A percentile compares a stretch with the other conserved stretches of the same genome.
phyloP scores from a whole-genome alignment of 2,329 filamentous ascomycete genomes.

The Sarocladiaceae sp. region DNA sequence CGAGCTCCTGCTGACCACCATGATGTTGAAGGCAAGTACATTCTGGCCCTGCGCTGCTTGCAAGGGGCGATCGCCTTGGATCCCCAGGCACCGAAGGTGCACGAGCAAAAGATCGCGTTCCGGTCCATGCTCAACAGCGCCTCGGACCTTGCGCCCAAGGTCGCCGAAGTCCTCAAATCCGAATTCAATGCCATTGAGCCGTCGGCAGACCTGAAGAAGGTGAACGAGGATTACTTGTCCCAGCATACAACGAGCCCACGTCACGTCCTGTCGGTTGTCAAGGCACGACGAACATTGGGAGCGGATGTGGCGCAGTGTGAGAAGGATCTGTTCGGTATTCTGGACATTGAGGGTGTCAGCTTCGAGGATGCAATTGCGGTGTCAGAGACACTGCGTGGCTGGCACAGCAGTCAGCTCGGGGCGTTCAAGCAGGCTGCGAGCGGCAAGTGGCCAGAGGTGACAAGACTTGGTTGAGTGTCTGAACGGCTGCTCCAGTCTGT shows the following conservation, averaged over 20 bases:
- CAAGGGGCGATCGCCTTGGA: slow-evolving; percentile 66
- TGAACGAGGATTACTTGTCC: slow-evolving; percentile 60
- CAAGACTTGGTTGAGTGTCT: slow-evolving; percentile 35
- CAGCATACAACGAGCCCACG: slow-evolving; percentile 55
- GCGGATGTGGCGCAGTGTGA: slow-evolving; percentile 51
- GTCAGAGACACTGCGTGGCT: slow-evolving; percentile 36
- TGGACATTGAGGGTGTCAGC: slow-evolving; percentile 44
- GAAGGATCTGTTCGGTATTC: slow-evolving; percentile 53
- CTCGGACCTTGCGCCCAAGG: slow-evolving; percentile 54
- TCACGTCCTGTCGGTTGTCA: slow-evolving; percentile 59
- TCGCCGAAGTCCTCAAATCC: slow-evolving; percentile 61
- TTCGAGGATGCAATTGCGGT: slow-evolving; percentile 49
- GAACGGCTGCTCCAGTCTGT: too few species aligned
- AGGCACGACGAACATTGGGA: slow-evolving; percentile 52
- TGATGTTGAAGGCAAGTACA: slow-evolving; percentile 62
- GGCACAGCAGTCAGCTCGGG: slow-evolving; percentile 43
- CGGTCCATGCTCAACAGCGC: slow-evolving; percentile 53
- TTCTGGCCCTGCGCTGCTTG: slow-evolving; percentile 82
- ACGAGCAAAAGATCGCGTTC: slow-evolving; percentile 68
- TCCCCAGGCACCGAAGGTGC: slow-evolving; percentile 61
- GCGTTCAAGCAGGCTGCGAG: slow-evolving; percentile 42
- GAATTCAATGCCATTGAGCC: slow-evolving; percentile 58
- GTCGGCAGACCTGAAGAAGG: slow-evolving; percentile 51
- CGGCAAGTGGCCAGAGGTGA: slow-evolving; percentile 45
- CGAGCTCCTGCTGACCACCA: slow-evolving; percentile 8